These are phyloP conservation scores for Flaveria brownii DNA, from an alignment of 129 eudicot species.

Conservation along the genomic window DNA sequence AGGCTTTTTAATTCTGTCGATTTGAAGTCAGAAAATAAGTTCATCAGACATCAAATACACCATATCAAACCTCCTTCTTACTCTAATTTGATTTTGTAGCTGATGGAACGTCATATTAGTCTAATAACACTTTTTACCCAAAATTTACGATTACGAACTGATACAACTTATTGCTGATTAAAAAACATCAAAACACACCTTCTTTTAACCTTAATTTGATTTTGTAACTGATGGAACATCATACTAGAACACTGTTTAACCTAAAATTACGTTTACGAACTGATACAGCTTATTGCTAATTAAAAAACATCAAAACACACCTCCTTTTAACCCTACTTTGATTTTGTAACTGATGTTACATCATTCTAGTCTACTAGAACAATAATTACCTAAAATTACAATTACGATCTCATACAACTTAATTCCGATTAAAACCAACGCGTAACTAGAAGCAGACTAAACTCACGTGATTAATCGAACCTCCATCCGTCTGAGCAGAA, in stretches of 20 bases:
- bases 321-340: too few relatives aligned
- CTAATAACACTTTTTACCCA: not conserved
- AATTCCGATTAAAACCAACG: not conserved
- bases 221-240: not conserved
- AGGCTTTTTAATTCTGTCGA: not conserved
- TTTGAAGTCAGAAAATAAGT: slow-evolving; percentile 1
- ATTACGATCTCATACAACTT: not conserved
- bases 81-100: not conserved
- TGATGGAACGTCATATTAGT: not conserved
- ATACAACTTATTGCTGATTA: not conserved
- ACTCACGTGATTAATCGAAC: slow-evolving; percentile 45
- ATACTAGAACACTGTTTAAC: not conserved
- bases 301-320: not conserved
- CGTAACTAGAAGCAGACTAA: not conserved
- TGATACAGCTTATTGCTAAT: not conserved
- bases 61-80: not conserved
- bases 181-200: not conserved
- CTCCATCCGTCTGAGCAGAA: slow-evolving; percentile 38
- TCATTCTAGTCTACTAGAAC: too few relatives aligned
- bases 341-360: too few relatives aligned
- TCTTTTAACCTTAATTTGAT: not conserved
- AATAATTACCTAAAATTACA: too few relatives aligned
- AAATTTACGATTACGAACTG: too few relatives aligned
- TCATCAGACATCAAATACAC: slow-evolving; percentile 8
- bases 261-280: too few relatives aligned